These are phyloP conservation scores for Yamadazyma sp. DNA, from an alignment of 1,139 yeast species.

Conservation along the genomic window DNA sequence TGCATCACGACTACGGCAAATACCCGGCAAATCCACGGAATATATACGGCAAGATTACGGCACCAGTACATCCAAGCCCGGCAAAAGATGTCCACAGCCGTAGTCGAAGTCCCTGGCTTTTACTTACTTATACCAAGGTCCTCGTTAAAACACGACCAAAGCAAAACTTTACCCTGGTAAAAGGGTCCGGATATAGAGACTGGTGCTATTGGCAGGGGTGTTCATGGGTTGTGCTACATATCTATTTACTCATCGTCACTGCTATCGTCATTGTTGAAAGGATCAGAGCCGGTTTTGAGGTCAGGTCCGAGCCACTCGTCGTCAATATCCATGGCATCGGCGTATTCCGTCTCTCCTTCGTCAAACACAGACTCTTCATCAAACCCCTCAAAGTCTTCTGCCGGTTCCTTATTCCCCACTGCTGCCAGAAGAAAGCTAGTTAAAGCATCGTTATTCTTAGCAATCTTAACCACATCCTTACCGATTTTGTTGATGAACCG, in stretches of 20 bases:
- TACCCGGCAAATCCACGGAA: no score
- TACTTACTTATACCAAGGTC: no score
- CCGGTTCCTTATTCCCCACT: slow-evolving; percentile 19
- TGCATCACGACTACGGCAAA: no score
- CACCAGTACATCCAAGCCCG: no score
- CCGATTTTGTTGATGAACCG: slow-evolving; percentile 74
- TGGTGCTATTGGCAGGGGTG: no score
- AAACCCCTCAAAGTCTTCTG: slow-evolving; percentile 18
- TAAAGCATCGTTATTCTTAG: slow-evolving; percentile 57
- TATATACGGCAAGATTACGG: no score
- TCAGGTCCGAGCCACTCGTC: slow-evolving; percentile 21
- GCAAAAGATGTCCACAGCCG: no score
- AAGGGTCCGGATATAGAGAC: no score
- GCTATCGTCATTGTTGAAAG: slow-evolving; percentile 6
- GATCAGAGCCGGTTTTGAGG: slow-evolving; percentile 9
- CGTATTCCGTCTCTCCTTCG: slow-evolving; percentile 10
- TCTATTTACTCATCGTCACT: slow-evolving; percentile 11
- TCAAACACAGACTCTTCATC: slow-evolving; percentile 16
- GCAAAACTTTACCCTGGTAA: no score
- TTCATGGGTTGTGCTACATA: no score
- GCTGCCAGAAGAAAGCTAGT: slow-evolving; percentile 38
- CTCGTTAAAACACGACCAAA: no score
- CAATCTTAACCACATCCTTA: slow-evolving; percentile 63
- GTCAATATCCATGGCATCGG: slow-evolving; percentile 7
- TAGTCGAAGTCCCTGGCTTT: no score